Evolutionary conservation across 305 asterid genomes (phyloP), one percentile per base, ranked within the genome.

Genomic region (Caryopteris hybrid): DNA sequence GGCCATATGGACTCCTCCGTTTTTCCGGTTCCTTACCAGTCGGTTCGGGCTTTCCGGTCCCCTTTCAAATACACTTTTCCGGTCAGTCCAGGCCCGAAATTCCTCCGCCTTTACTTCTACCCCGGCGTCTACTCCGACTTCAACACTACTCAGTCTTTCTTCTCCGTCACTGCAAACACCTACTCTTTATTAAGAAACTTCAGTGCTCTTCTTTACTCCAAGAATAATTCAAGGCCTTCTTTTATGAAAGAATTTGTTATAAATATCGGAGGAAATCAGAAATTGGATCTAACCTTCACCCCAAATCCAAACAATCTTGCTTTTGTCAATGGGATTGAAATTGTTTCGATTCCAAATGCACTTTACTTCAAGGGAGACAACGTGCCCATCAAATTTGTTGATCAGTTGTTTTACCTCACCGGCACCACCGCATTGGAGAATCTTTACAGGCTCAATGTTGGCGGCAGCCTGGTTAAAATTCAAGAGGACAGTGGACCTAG

Each of bases 71-170:
- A 85, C 70, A 36, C 64, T 3, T 85, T 87, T 43, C 84, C 80
- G 0, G 50, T 85, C 61, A 50, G 62, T 8, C 2, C 56, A 0
- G 91, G 91, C 43, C 61, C 68, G 3, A 83, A 83, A 56, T 79
- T 85, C 82, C 66, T 87, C 29, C 89, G 95, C 66, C 84, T 87
- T 27, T 79, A 87, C 70, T 87, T 87, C 75, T 71, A 76, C 75
- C 74, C 89, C 0, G 56, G 33, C 64, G 17, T 25, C 12, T 85
- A 79, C 78, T 29, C 80, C 61, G 47, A 8, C 57, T 48, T 57
- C 70, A 8, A 64, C 47, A 29, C 53, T 60, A 14, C 72, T 6
- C 62, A 45, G 0, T 81, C 78, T 3, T 70, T 70, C 23, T 87
- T 87, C 79, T 22, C 78, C 0, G 79, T 83, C 36, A 68, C 73